Conservation (phyloP, 2,329 filamentous ascomycete genomes). For the Grosmannia clavigera region DNA sequence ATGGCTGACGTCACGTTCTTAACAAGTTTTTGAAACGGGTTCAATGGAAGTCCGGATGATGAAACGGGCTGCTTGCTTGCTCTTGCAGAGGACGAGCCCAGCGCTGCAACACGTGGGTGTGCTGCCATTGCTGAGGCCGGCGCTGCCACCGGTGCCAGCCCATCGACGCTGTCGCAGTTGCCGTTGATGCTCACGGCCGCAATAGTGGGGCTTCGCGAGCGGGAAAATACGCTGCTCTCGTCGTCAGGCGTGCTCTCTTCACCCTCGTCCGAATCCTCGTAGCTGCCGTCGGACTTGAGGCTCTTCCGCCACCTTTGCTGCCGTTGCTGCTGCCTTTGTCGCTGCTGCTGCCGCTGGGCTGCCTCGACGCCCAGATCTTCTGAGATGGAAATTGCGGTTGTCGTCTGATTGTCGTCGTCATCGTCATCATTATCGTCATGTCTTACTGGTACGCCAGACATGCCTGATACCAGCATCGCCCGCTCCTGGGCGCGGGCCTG, state of each 20-base stretch:
- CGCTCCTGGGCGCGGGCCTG: slow-evolving; percentile 28
- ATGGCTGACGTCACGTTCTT: slow-evolving; percentile 28
- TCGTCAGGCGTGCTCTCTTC: slow-evolving; percentile 35
- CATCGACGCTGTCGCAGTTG: slow-evolving; percentile 8
- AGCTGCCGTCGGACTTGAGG: slow-evolving; percentile 29
- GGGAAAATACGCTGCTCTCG: slow-evolving; percentile 46
- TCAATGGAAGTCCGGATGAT: slow-evolving; percentile 20
- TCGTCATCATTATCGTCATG: background rate
- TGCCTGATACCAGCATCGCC: slow-evolving; percentile 16
- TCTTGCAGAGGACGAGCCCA: slow-evolving; percentile 4
- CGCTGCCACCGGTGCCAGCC: slow-evolving; percentile 3
- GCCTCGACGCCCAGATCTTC: slow-evolving; percentile 40
- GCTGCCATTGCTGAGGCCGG: slow-evolving; percentile 2
- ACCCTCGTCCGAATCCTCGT: slow-evolving; percentile 29
- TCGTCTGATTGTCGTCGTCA: slow-evolving; percentile 4
- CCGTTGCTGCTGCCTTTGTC: slow-evolving; percentile 29
- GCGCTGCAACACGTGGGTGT: slow-evolving; percentile 11
- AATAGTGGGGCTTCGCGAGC: slow-evolving; percentile 44
- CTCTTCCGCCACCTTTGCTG: slow-evolving; percentile 22
- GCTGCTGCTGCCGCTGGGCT: slow-evolving; percentile 29
- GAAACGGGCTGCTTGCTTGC: slow-evolving; percentile 5
- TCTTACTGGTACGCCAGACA: background rate
- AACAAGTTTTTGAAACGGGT: slow-evolving; percentile 35
- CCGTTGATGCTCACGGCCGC: slow-evolving; percentile 22
- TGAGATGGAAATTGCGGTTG: slow-evolving; percentile 17